These are phyloP conservation scores for Hypoxylon rickii DNA, from an alignment of 495 filamentous ascomycete species.

Conservation along the genomic window DNA sequence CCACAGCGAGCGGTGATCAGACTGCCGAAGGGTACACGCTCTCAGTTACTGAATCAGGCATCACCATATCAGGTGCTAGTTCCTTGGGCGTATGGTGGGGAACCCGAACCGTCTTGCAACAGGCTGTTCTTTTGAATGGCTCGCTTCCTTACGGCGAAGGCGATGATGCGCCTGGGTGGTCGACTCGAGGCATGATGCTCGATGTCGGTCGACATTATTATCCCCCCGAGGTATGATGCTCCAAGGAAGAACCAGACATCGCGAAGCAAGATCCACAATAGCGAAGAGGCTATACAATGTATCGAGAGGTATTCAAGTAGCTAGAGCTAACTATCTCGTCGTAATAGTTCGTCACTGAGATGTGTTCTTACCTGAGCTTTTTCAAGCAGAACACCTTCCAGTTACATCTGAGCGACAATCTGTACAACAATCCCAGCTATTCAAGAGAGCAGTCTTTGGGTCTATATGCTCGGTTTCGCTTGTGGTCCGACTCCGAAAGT, in stretches of 20 bases:
- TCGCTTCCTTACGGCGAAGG: conserved; percentile 44
- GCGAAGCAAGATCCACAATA: too few species aligned
- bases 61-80: conserved; percentile 54
- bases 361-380: conserved; percentile 58
- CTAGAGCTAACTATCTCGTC: background rate
- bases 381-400: conserved; percentile 62
- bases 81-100: conserved; percentile 59
- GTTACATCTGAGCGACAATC: conserved; percentile 57
- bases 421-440: conserved; percentile 48
- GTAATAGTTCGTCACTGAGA: conserved; percentile 52
- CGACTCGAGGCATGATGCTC: conserved; percentile 52
- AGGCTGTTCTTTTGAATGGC: conserved; percentile 42
- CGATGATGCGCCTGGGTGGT: conserved; percentile 56
- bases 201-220: conserved; percentile 58
- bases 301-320: background rate
- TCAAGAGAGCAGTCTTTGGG: conserved; percentile 45
- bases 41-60: conserved; percentile 40
- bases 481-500: conserved; percentile 40
- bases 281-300: too few species aligned
- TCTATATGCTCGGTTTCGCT: conserved; percentile 53
- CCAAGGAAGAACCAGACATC: background rate
- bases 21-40: conserved; percentile 56
- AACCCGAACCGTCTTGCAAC: conserved; percentile 55
- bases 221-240: conserved; percentile 41
- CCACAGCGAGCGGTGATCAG: conserved; percentile 45